Conservation (phyloP, 2,329 filamentous ascomycete species). For the Curvularia verruculosa region DNA sequence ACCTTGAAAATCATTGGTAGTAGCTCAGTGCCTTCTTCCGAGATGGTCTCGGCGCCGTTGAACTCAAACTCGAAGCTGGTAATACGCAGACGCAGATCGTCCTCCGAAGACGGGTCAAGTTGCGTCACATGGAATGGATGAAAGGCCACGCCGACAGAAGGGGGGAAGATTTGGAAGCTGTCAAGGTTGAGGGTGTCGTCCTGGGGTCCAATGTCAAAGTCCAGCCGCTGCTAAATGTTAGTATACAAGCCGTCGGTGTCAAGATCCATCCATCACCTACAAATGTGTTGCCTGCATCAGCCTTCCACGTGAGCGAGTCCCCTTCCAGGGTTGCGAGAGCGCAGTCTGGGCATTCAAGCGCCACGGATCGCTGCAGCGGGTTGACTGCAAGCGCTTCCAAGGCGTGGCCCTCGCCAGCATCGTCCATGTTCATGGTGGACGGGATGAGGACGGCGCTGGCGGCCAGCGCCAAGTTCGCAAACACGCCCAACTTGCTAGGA, state of each 20-base stretch:
- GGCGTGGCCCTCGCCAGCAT: slow-evolving; percentile 40
- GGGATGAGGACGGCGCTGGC: slow-evolving; percentile 47
- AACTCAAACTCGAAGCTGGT: slow-evolving; percentile 47
- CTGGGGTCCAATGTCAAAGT: slow-evolving; percentile 44
- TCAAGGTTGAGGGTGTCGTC: slow-evolving; percentile 44
- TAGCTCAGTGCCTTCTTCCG: slow-evolving; percentile 46
- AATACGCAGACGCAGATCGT: slow-evolving; percentile 41
- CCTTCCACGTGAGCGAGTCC: slow-evolving; percentile 34
- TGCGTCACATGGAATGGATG: slow-evolving; percentile 45
- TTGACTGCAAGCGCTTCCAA: slow-evolving; percentile 41
- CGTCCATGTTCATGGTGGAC: slow-evolving; percentile 36
- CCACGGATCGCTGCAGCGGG: slow-evolving; percentile 41
- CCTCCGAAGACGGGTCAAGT: slow-evolving; percentile 35
- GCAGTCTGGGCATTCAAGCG: slow-evolving; percentile 45
- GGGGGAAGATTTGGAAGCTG: slow-evolving; percentile 49
- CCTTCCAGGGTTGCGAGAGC: slow-evolving; percentile 35
- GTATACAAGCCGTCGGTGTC: slow-evolving; percentile 11
- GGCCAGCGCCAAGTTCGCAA: slow-evolving; percentile 46
- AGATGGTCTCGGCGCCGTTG: slow-evolving; percentile 43
- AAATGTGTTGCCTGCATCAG: slow-evolving; percentile 43
- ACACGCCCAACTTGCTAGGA: slow-evolving; percentile 40
- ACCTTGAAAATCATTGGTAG: slow-evolving; percentile 49
- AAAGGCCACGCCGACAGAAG: slow-evolving; percentile 38
- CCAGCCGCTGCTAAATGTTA: slow-evolving; percentile 42
- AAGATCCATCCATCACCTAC: slow-evolving; percentile 33